phyloP scores from a whole-genome alignment of 2,329 filamentous ascomycete genomes.

The Hymenoscyphus salicellus region DNA sequence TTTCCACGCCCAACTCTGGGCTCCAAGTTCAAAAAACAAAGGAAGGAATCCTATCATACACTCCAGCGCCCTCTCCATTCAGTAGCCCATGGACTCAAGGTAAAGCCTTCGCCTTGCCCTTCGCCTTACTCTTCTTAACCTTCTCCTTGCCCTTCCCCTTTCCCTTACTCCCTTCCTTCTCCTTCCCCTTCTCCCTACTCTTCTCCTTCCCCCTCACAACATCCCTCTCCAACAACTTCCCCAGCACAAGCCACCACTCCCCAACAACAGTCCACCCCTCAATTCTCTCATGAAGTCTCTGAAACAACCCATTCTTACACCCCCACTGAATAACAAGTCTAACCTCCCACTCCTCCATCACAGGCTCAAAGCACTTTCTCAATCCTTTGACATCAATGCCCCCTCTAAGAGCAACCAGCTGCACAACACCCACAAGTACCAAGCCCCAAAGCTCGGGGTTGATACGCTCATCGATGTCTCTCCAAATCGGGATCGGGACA shows the following conservation, averaged over 20 bases:
- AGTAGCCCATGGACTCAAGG: too few relatives aligned
- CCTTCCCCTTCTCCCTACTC: neutral
- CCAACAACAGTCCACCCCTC: slow-evolving; percentile 50
- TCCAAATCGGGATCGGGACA: slow-evolving; percentile 66
- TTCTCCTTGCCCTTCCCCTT: neutral
- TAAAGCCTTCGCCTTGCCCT: neutral
- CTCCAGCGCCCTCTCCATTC: too few relatives aligned
- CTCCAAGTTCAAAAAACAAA: too few relatives aligned
- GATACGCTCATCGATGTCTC: slow-evolving; percentile 61
- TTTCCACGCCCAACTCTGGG: too few relatives aligned
- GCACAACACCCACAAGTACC: slow-evolving; percentile 59
- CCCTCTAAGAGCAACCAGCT: slow-evolving; percentile 61
- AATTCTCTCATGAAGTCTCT: slow-evolving; percentile 40
- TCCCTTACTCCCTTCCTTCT: neutral
- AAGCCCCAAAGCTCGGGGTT: slow-evolving; percentile 62
- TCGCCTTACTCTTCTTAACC: neutral
- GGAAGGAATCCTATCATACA: too few relatives aligned
- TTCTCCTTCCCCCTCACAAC: slow-evolving; percentile 11
- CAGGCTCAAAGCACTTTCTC: slow-evolving; percentile 53
- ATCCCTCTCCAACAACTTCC: slow-evolving; percentile 20
- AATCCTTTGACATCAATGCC: slow-evolving; percentile 53
- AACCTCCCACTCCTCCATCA: slow-evolving; percentile 62
- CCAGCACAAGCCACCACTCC: slow-evolving; percentile 66
- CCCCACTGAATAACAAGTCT: slow-evolving; percentile 59
- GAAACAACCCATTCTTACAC: slow-evolving; percentile 41